These are phyloP conservation scores for Blattamonas nauphoetae DNA, from an alignment of 78 protist species.

Conservation along the genomic window DNA sequence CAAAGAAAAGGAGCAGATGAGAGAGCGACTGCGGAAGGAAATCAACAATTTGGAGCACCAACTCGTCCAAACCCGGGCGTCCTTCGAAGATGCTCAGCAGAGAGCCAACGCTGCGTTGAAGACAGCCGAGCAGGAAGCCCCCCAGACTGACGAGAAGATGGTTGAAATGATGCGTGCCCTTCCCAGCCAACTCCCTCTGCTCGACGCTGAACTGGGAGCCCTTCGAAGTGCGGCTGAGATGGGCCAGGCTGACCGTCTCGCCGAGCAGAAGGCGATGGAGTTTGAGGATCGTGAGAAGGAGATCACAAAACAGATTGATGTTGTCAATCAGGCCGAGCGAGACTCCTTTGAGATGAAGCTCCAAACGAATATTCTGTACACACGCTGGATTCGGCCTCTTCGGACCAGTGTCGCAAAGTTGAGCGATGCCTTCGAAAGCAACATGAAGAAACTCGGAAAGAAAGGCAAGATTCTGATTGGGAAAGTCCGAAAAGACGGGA, in stretches of 20 bases:
- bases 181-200: background rate
- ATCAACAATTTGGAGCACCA: too few relatives aligned
- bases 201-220: background rate
- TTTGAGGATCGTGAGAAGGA: background rate
- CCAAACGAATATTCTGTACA: background rate
- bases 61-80: too few relatives aligned
- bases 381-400: background rate
- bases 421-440: background rate
- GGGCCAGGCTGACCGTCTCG: background rate
- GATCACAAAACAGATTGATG: background rate
- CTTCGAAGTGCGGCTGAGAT: background rate
- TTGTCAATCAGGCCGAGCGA: background rate
- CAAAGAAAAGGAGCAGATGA: too few relatives aligned
- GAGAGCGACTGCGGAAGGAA: too few relatives aligned
- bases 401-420: background rate
- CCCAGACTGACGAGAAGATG: background rate
- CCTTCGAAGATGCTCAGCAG: too few relatives aligned
- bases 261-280: background rate
- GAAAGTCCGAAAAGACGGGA: background rate
- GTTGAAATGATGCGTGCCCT: background rate
- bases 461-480: background rate
- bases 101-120: too few relatives aligned
- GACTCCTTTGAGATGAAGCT: background rate
- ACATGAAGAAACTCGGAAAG: background rate
- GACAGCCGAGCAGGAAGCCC: background rate